Evolutionary conservation across 192 early-diverging fungal species (phyloP), one percentile per base, ranked within the genome.

Genomic region (Linnemannia elongata): DNA sequence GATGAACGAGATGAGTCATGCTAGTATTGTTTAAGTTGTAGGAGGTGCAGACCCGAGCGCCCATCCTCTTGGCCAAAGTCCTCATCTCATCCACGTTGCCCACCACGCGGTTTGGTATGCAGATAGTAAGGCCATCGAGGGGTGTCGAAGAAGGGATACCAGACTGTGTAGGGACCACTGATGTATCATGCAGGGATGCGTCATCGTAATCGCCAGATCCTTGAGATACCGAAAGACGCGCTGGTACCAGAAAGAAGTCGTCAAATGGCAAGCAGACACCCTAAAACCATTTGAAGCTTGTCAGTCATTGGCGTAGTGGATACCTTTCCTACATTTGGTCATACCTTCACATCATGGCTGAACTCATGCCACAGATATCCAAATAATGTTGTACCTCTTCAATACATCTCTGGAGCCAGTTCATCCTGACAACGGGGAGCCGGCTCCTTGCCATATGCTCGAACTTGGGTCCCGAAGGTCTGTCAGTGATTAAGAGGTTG

Each of bases 1-100:
- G 74, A 24, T 87, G 85, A 5, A 87, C 33, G 22, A 87, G 52
- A 66, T 87, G 85, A 0, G 85, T 76, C 36, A 49, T 72, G 10
- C 57, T 49, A 6, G 49, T 18, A 17, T 52, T 52, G 18, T 10
- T 66, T 4, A 39, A 45, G 47, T 81, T 27, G 35, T 74, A 87
- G 4, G 47, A 42, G 1, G 72, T 87, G 4, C 66, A 20, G 12
- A 87, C 66, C 10, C 66, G 60, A 13, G 75, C 85, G 0, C 85
- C 85, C 72, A 87, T 54, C 44, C 69, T 35, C 1, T 24, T n/a
- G 9, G 81, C 33, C 70, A 87, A 22, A 20, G 78, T 73, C 8
- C 77, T 71, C 79, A 87, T 69, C 63, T 81, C 85, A 6, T 49
- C 45, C 13, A 77, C 57, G 24, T 78, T 75, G 4, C 79, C 79